Conservation (phyloP, 2,329 filamentous ascomycete genomes). For the Venturia pyrina region DNA sequence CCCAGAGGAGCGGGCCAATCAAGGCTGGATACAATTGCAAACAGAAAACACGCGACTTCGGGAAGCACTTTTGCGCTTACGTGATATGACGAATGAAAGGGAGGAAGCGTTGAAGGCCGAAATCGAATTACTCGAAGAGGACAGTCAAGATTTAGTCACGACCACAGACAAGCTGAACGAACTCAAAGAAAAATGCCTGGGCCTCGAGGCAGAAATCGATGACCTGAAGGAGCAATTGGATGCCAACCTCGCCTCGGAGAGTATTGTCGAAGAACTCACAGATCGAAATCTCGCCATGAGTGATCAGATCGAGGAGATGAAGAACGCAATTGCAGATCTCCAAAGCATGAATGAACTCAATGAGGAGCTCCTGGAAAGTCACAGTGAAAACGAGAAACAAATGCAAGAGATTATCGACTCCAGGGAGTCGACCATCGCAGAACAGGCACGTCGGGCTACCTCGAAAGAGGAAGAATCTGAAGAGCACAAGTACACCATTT, state of each 20-base stretch:
- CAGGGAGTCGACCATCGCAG: slow-evolving; percentile 73
- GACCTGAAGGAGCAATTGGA: slow-evolving; percentile 88
- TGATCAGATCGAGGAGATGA: slow-evolving; percentile 75
- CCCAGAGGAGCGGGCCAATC: slow-evolving; percentile 74
- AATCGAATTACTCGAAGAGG: slow-evolving; percentile 27
- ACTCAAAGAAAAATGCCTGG: slow-evolving; percentile 61
- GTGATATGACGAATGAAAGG: slow-evolving; percentile 78
- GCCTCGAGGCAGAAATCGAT: slow-evolving; percentile 65
- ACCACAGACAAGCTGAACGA: slow-evolving; percentile 52
- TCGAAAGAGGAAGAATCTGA: slow-evolving; percentile 73
- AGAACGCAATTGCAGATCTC: slow-evolving; percentile 72
- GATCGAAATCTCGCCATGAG: slow-evolving; percentile 77
- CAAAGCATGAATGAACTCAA: slow-evolving; percentile 86
- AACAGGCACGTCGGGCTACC: slow-evolving; percentile 61
- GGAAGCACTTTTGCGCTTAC: slow-evolving; percentile 72
- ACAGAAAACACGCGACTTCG: slow-evolving; percentile 78
- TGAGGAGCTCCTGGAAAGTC: slow-evolving; percentile 88
- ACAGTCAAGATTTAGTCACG: slow-evolving; percentile 32
- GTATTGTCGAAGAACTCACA: slow-evolving; percentile 87
- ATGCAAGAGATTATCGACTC: slow-evolving; percentile 89
- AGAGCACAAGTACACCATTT: slow-evolving; percentile 83
- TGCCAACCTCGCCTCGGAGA: slow-evolving; percentile 75
- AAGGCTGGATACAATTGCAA: slow-evolving; percentile 87
- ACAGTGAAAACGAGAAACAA: slow-evolving; percentile 86
- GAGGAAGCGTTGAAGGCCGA: slow-evolving; percentile 70